Evolutionary conservation across 176 grass and related monocot genomes (phyloP), one percentile per base, ranked within the genome.

Genomic region (Bonia amplexicaulis): DNA sequence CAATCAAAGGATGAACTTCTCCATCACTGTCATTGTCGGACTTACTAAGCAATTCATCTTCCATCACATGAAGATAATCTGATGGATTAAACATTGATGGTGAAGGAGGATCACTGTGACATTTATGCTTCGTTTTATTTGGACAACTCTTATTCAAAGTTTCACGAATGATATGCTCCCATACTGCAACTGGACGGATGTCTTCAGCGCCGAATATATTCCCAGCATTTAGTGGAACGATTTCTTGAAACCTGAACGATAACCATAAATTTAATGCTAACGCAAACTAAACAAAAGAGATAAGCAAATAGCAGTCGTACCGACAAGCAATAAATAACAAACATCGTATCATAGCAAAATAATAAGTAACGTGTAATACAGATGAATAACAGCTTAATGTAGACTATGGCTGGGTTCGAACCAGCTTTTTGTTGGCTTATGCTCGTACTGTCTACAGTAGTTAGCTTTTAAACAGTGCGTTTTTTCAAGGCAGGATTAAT

Each of bases 161-260:
- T 76, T 94, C 81, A 83, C 96, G 88, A 78, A 98, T 94, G 58
- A 94, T 89, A 76, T 73, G 51, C 47, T 98, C 96, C 96, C 96
- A 98, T 86, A 78, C 86, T 51, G 59, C 79, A 83, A 92, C 77
- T 25, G 96, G 96, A 14, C 93, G 90, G 73, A 57, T 93, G 57
- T 98, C 96, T 89, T 96, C 96, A 59, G 93, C 96, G 14, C 96
- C 96, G 66, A 98, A 92, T 86, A 98, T 93, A 74, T 98, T 98
- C 74, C 96, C 96, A 53, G 93, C 93, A 86, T 98, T 98, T 78
- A 98, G 63, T 75, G 96, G 96, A 86, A 98, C 93, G 88, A 98
- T 90, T 92, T 98, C 96, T 88, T 98, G 96, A 94, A 98, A 94
- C 29, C 96, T 98, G 83, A 69, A 87, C 61, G 33, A 14, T 13